Conservation (phyloP, 208 protist genomes). For the Sergeia podlipaevii region DNA sequence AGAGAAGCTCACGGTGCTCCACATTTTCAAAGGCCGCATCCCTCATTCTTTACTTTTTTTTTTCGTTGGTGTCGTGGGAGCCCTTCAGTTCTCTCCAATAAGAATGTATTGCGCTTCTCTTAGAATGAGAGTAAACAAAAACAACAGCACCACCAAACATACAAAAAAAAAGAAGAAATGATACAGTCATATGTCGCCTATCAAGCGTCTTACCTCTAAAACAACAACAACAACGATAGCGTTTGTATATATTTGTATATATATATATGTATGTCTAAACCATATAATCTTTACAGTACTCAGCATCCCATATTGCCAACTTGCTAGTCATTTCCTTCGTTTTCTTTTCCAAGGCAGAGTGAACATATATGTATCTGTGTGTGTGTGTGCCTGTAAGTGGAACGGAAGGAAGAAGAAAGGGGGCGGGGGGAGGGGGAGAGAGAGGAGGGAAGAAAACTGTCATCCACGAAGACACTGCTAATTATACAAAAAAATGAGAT, state of each 20-base stretch:
- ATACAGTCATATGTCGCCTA: too few relatives aligned
- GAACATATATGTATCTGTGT: neutral
- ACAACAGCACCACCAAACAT: constrained; percentile 6
- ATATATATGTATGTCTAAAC: neutral
- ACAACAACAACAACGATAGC: neutral
- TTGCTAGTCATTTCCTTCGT: too few relatives aligned
- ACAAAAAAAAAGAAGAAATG: constrained; percentile 11
- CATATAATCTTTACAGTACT: too few relatives aligned
- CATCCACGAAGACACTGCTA: neutral
- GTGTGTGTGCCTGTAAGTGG: neutral
- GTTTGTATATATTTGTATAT: neutral
- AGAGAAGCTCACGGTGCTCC: too few relatives aligned
- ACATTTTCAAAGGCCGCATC: too few relatives aligned
- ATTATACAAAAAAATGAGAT: neutral
- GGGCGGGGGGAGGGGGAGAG: neutral
- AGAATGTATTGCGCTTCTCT: too few relatives aligned
- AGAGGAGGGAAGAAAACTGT: neutral
- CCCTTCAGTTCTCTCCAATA: neutral
- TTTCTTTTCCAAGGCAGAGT: too few relatives aligned
- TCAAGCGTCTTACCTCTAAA: neutral
- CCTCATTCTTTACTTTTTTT: neutral
- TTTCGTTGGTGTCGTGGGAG: neutral
- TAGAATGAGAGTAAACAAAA: too few relatives aligned
- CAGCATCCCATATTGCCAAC: too few relatives aligned
- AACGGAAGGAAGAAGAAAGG: neutral